Evolutionary conservation across 2,329 filamentous ascomycete species (phyloP).

Genomic region (Beauveria sp.): DNA sequence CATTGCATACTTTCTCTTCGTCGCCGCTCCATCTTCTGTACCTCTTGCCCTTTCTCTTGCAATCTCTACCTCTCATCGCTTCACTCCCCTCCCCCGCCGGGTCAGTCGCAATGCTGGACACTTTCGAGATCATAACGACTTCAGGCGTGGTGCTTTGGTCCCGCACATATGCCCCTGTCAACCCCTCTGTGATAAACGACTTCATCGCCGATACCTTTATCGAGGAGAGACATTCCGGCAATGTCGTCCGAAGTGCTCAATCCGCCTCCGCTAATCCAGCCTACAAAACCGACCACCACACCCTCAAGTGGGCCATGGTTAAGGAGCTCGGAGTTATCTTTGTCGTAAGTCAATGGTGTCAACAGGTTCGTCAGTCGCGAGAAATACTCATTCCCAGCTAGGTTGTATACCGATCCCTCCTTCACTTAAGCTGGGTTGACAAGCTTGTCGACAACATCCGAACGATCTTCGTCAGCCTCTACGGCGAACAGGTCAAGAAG

Average conservation of each 20-base stretch:
- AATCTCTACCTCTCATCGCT: constrained; percentile 1
- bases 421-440: constrained; percentile 95
- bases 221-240: constrained; percentile 71
- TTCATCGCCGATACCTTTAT: constrained; percentile 97
- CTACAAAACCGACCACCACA: constrained; percentile 90
- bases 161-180: constrained; percentile 72
- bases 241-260: constrained; percentile 49
- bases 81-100: constrained; percentile 1
- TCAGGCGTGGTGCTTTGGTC: constrained; percentile 98
- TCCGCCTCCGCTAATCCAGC: constrained; percentile 59
- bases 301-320: constrained; percentile 83
- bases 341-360: constrained; percentile 28
- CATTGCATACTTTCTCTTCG: not conserved
- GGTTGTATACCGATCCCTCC: constrained; percentile 93
- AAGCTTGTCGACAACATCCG: constrained; percentile 92
- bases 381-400: constrained; percentile 26
- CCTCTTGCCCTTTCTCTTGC: not conserved
- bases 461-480: constrained; percentile 84
- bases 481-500: constrained; percentile 78
- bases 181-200: constrained; percentile 78
- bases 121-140: constrained; percentile 92
- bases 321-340: constrained; percentile 95
- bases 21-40: not conserved
- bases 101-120: constrained; percentile 67
- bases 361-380: constrained; percentile 10